Base-by-base conservation (phyloP, 164 flowering plant species). In the Chimonanthus salicifolius region DNA sequence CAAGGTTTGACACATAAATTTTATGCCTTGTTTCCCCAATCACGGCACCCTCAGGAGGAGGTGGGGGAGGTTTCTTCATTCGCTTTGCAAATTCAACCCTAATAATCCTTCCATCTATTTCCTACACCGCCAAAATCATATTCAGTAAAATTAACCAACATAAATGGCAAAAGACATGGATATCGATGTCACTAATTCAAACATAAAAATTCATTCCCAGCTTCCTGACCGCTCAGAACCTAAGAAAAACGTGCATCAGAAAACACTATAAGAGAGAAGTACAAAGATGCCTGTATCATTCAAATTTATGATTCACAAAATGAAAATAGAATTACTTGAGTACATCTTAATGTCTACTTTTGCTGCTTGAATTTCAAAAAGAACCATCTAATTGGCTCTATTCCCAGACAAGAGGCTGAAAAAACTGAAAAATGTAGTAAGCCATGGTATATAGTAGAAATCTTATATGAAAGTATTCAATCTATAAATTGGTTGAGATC, bases 1-100 rank as follows among this genome's bases (percentile, higher is more conserved):
- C 86, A 71, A 92, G 95, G 84, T 94, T 94, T 33, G 93, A 86
- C 16, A 89, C 91, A 74, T 88, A 94, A 46, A 94, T 88, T 74
- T 81, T 84, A 80, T 92, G 83, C 46, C 84, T 82, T 46, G 93
- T 88, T 81, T 91, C 92, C 60, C 74, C 65, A 16, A 72, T 58
- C 48, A 83, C 78, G 8, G 63, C 43, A 50, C 50, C 70, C 43
- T 13, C 45, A 58, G 84, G 81, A 69, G 83, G 82, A 44, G 84
- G 79, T 71, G 85, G 87, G 9, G 86, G 45, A 74, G 92, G 94
- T 81, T 76, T 91, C 81, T 82, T 91, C 73, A 84, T 81, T 63
- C 84, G 81, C 82, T 83, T 92, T 47, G 97, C 88, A 82, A 84
- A 88, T 66, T 89, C 87, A 54, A 94, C 89, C 74, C 83, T 87